Conservation (phyloP, 2,329 filamentous ascomycete species). For the Geoglossum cookeanum region DNA sequence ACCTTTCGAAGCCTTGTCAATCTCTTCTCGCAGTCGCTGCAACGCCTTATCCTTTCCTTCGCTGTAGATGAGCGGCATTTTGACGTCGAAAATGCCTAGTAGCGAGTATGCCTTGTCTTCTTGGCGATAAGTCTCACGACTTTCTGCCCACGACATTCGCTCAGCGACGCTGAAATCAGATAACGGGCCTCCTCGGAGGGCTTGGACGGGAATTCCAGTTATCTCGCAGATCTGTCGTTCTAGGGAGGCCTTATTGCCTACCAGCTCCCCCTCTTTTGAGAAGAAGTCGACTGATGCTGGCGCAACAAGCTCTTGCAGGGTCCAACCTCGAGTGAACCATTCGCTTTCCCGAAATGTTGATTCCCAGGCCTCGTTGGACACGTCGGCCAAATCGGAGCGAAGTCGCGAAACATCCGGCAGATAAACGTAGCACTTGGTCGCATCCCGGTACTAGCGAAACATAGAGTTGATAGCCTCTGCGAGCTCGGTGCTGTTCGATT, state of each 20-base stretch:
- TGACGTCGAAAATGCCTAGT: neutral
- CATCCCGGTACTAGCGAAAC: too few species aligned
- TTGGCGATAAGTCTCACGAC: constrained; percentile 9
- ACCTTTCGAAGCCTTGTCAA: neutral
- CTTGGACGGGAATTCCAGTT: constrained; percentile 7
- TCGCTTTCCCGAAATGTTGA: neutral
- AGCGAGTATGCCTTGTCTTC: constrained; percentile 9
- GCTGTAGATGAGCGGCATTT: neutral
- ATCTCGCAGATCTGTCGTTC: constrained; percentile 11
- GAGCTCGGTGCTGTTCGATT: too few species aligned
- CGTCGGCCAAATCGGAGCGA: too few species aligned
- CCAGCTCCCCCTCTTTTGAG: constrained; percentile 6
- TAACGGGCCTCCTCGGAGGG: constrained; percentile 9
- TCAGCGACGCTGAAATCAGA: constrained; percentile 11
- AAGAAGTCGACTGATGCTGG: constrained; percentile 16
- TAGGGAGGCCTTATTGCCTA: constrained; percentile 14
- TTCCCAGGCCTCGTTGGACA: neutral
- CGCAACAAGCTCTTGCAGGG: constrained; percentile 11
- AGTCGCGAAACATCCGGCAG: too few species aligned
- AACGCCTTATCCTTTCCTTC: neutral
- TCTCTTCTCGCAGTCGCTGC: neutral
- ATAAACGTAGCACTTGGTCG: too few species aligned
- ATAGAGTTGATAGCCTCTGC: too few species aligned
- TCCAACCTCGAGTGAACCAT: neutral
- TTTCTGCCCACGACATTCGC: constrained; percentile 12